phyloP scores from a whole-genome alignment of 768 basidiomycete genomes.

The Suillus variegatus region DNA sequence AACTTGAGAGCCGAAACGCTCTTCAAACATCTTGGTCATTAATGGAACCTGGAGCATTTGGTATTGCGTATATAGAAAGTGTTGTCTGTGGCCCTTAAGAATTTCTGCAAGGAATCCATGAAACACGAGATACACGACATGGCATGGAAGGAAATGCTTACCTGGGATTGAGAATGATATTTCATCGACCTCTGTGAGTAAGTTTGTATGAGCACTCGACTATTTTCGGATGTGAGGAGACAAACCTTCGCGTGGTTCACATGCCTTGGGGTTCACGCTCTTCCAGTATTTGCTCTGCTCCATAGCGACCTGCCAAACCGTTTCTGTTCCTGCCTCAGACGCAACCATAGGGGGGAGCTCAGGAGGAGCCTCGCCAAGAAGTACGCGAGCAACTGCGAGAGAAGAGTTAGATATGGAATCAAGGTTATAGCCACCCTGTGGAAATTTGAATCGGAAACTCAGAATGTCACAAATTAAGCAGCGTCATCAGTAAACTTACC shows the following conservation, averaged over 20 bases:
- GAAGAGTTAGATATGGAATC: slow-evolving; percentile 87
- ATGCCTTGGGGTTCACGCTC: slow-evolving; percentile 75
- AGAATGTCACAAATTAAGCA: background rate
- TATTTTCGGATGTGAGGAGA: background rate
- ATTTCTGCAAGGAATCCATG: slow-evolving; percentile 52
- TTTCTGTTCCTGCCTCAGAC: slow-evolving; percentile 81
- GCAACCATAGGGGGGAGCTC: slow-evolving; percentile 73
- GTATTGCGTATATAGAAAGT: slow-evolving; percentile 75
- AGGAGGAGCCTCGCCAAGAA: slow-evolving; percentile 88
- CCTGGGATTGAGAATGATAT: slow-evolving; percentile 71
- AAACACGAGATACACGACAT: slow-evolving; percentile 7
- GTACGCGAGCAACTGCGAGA: slow-evolving; percentile 79
- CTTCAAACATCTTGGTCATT: slow-evolving; percentile 62
- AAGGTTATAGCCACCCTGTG: slow-evolving; percentile 93
- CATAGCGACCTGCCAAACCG: slow-evolving; percentile 83
- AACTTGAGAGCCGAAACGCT: slow-evolving; percentile 78
- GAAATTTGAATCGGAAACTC: background rate
- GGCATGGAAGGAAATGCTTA: slow-evolving; percentile 24
- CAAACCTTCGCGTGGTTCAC: slow-evolving; percentile 79
- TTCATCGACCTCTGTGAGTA: slow-evolving; percentile 54
- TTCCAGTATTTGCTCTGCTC: slow-evolving; percentile 94
- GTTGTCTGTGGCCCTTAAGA: slow-evolving; percentile 86
- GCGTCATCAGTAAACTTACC: slow-evolving; percentile 44
- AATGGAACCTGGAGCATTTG: slow-evolving; percentile 83
- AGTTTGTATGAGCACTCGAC: background rate